A percentile compares a stretch with the other conserved stretches of the same genome.
These are phyloP conservation scores for Metarhizium robertsii DNA, from an alignment of 2,329 filamentous ascomycete species.

Conservation along the genomic window DNA sequence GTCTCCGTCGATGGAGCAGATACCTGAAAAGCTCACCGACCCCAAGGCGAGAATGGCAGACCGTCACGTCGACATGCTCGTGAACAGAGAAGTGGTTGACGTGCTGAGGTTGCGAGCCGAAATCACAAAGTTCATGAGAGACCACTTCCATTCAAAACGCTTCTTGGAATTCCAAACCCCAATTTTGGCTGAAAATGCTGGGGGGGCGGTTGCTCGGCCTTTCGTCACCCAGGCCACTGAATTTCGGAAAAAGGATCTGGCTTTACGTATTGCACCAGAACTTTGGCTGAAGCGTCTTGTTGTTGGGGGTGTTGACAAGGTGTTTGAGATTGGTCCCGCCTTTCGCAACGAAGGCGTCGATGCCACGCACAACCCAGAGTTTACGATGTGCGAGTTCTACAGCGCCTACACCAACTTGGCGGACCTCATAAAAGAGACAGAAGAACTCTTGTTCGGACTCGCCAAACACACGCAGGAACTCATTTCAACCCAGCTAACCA, in stretches of 20 bases:
- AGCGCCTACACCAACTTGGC: constrained; percentile 71
- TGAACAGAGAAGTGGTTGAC: constrained; percentile 59
- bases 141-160: constrained; percentile 58
- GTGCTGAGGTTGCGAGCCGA: constrained; percentile 64
- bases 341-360: constrained; percentile 94
- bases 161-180: constrained; percentile 91
- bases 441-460: constrained; percentile 56
- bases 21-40: constrained; percentile 63
- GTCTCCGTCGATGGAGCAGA: constrained; percentile 68
- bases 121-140: constrained; percentile 64
- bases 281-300: constrained; percentile 90
- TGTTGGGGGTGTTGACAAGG: constrained; percentile 74
- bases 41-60: constrained; percentile 64
- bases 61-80: constrained; percentile 79
- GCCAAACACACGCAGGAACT: constrained; percentile 39
- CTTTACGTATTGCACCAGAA: constrained; percentile 85
- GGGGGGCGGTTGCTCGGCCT: constrained; percentile 80
- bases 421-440: constrained; percentile 67
- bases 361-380: constrained; percentile 90
- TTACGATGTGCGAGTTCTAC: constrained; percentile 97
- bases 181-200: constrained; percentile 70
- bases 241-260: constrained; percentile 60
- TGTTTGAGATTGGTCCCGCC: constrained; percentile 87
- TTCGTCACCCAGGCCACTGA: constrained; percentile 76
- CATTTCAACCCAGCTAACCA: constrained; percentile 34